These are phyloP conservation scores for Aureobasidium sp. DNA, from an alignment of 2,329 filamentous ascomycete species.

Conservation along the genomic window DNA sequence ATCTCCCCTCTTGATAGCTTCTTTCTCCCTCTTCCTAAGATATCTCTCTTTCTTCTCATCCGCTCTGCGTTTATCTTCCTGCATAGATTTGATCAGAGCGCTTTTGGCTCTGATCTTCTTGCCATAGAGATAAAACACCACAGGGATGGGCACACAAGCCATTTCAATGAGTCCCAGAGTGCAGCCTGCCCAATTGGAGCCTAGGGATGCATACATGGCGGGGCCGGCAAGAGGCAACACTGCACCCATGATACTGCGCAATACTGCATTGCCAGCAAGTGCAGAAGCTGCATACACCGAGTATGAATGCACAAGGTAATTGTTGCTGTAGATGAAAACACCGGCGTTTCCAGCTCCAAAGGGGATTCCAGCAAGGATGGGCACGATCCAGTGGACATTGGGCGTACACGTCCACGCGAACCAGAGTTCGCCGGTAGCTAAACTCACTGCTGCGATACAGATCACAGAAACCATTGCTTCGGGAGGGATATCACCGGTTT, in stretches of 20 bases:
- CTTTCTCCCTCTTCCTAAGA: conserved; percentile 25
- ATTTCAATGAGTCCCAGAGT: conserved; percentile 68
- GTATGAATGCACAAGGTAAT: conserved; percentile 73
- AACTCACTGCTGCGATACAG: conserved; percentile 66
- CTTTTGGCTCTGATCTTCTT: conserved; percentile 51
- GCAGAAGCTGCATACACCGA: conserved; percentile 77
- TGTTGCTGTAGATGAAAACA: conserved; percentile 75
- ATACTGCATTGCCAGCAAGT: conserved; percentile 70
- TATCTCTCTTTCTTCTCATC: conserved; percentile 36
- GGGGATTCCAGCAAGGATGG: conserved; percentile 69
- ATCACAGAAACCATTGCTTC: conserved; percentile 79
- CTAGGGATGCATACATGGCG: conserved; percentile 61
- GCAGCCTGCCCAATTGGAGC: conserved; percentile 73
- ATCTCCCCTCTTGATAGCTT: conserved; percentile 18
- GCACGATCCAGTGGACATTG: conserved; percentile 73
- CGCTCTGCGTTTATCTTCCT: conserved; percentile 41
- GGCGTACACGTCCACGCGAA: conserved; percentile 87
- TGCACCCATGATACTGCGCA: conserved; percentile 68
- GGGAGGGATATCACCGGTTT: conserved; percentile 64
- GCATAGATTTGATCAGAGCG: conserved; percentile 44
- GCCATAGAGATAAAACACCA: conserved; percentile 65
- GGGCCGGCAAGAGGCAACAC: conserved; percentile 68
- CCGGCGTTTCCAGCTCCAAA: conserved; percentile 72
- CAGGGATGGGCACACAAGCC: conserved; percentile 68
- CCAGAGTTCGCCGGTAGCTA: conserved; percentile 72